Evolutionary conservation across 352 stramenopile species (phyloP), one percentile per base, ranked within the genome.

Genomic region (Globisporangium alternatum): DNA sequence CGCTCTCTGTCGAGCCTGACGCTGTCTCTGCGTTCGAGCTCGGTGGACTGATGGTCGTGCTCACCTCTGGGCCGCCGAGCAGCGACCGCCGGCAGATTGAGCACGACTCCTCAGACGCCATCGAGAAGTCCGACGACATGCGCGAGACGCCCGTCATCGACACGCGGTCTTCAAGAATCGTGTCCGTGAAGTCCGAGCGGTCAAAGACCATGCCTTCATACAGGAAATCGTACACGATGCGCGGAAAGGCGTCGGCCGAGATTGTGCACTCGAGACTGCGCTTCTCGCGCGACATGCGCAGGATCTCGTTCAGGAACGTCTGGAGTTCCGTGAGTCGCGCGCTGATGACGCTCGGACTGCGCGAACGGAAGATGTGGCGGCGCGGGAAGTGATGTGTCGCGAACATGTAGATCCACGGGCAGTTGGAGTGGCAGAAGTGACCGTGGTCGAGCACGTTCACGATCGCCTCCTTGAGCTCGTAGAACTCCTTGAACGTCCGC

Each of bases 331-430:
- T 72, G 19, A 92, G 70, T 6, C 84, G 75, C 12, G 58, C 64
- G 2, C 83, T 79, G 60, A 93, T 86, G 49, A 93, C 84, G 30
- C 72, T 84, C 9, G 81, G 73, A 28, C 77, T 82, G 51, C 83
- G 75, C 56, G 78, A 89, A 25, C 85, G 77, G 67, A 95, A 93
- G 53, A 93, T 70, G 62, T 81, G 84, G 53, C 86, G 80, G 0
- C 83, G 74, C 13, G 87, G 87, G 67, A 95, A 95, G 64, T 92
- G 83, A 58, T 91, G 77, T 30, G 83, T 77, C 12, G 76, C 76
- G 58, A 81, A 91, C 81, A 91, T 89, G 80, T 88, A 95, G 54
- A 95, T 70, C 80, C 81, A 95, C 55, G 87, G 87, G 35, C 87
- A 95, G 60, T 91, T 91, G 35, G 84, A 88, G 15, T 72, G 60